phyloP scores from a whole-genome alignment of 345 rosid species.

The Hevea brasiliensis region DNA sequence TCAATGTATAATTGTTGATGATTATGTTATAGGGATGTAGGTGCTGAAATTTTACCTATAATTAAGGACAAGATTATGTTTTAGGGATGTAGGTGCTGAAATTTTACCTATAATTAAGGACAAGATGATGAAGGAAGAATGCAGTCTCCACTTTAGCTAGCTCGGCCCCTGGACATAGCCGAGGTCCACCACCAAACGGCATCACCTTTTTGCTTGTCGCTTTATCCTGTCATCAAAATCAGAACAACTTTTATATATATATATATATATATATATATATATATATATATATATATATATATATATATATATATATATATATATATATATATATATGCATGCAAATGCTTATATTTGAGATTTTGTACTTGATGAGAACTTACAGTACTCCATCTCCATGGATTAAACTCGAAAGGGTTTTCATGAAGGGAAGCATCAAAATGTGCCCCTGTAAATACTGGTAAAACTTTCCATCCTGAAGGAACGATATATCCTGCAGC shows the following conservation, averaged over 20 bases:
- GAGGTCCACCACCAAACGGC: conserved; percentile 86
- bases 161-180: conserved; percentile 84
- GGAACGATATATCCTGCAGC: conserved; percentile 61
- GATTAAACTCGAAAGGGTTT: conserved; percentile 65
- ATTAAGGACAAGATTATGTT: conserved; percentile 76
- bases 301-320: too few relatives aligned
- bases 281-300: too few relatives aligned
- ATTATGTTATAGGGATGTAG: neutral
- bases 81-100: neutral
- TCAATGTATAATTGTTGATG: neutral
- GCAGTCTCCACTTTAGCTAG: conserved; percentile 71
- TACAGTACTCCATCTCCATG: conserved; percentile 66
- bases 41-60: conserved; percentile 50
- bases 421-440: conserved; percentile 67
- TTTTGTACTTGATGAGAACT: too few relatives aligned
- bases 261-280: too few relatives aligned
- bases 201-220: conserved; percentile 54
- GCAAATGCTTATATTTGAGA: too few relatives aligned
- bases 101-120: conserved; percentile 66
- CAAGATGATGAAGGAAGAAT: conserved; percentile 88
- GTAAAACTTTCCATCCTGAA: conserved; percentile 81
- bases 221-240: conserved; percentile 46
- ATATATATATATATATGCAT: too few relatives aligned
- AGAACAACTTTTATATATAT: too few relatives aligned
- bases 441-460: conserved; percentile 58